Evolutionary conservation across 331 rosid species (phyloP).

Genomic region (Telfairia occidentalis): DNA sequence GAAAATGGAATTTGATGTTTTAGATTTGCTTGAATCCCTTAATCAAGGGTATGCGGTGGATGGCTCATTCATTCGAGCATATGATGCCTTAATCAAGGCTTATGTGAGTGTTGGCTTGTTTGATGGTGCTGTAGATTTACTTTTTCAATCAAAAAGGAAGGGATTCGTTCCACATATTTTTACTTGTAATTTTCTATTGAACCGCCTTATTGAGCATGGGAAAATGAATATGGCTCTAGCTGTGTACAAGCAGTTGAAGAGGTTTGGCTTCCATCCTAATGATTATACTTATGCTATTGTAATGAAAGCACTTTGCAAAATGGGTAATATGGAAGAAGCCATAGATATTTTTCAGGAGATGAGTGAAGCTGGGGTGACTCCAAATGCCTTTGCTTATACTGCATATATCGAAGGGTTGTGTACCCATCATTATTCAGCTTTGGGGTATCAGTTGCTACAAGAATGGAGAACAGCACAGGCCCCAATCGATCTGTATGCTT

Average conservation of each 20-base stretch:
- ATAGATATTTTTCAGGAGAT: constrained; percentile 41
- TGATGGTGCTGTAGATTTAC: constrained; percentile 50
- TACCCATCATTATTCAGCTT: constrained; percentile 27
- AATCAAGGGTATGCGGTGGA: constrained; percentile 15
- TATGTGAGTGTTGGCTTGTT: constrained; percentile 46
- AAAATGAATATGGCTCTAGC: constrained; percentile 33
- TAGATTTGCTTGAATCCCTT: constrained; percentile 31
- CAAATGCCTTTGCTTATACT: constrained; percentile 35
- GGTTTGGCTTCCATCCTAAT: constrained; percentile 53
- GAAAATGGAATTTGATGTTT: constrained; percentile 22
- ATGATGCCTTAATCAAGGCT: constrained; percentile 46
- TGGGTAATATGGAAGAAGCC: constrained; percentile 41
- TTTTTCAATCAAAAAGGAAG: constrained; percentile 30
- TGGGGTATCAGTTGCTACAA: constrained; percentile 45
- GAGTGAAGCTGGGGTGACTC: constrained; percentile 37
- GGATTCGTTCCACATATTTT: constrained; percentile 46
- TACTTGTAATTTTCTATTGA: constrained; percentile 55
- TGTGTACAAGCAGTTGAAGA: constrained; percentile 43
- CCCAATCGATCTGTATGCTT: constrained; percentile 40
- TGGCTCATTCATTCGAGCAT: constrained; percentile 27
- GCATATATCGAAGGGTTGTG: constrained; percentile 70
- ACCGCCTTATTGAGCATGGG: constrained; percentile 38
- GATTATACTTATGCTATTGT: constrained; percentile 52
- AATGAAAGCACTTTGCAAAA: constrained; percentile 53
- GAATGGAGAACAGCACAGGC: constrained; percentile 26